Conservation (phyloP, 1,284 basidiomycete species). For the Phaffia rhodozyma region DNA sequence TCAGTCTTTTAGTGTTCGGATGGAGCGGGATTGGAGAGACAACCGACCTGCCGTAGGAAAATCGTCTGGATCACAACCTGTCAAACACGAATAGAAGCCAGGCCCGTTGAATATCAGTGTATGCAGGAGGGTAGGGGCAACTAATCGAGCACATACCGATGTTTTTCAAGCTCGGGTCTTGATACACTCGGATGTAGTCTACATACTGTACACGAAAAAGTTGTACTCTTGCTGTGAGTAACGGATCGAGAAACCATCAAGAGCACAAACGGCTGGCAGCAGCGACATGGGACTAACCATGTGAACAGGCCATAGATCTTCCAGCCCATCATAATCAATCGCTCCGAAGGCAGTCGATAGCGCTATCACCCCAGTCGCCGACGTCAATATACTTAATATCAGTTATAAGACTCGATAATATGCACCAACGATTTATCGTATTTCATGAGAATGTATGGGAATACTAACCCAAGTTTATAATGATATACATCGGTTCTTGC, state of each 20-base stretch:
- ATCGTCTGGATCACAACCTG: not conserved
- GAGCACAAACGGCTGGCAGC: slow-evolving; percentile 24
- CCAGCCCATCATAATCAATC: slow-evolving; percentile 43
- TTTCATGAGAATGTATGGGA: no score
- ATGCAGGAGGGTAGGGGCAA: not conserved
- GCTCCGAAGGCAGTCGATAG: slow-evolving; percentile 57
- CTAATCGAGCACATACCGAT: slow-evolving; percentile 37
- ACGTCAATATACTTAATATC: not conserved
- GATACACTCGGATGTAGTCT: slow-evolving; percentile 68
- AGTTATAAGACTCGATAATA: no score
- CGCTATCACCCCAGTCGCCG: slow-evolving; percentile 31
- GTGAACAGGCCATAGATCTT: slow-evolving; percentile 26
- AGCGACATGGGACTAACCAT: slow-evolving; percentile 55
- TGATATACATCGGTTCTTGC: slow-evolving; percentile 53
- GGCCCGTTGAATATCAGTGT: not conserved
- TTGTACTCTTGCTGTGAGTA: no score
- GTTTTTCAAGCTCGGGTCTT: slow-evolving; percentile 49
- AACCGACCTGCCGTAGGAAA: not conserved
- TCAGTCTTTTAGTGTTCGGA: no score
- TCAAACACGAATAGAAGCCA: not conserved
- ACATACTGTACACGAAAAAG: slow-evolving; percentile 28
- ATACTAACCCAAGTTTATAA: not conserved
- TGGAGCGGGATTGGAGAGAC: not conserved
- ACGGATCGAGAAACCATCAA: no score
- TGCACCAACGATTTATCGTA: no score